Evolutionary conservation across 768 basidiomycete genomes (phyloP).

Genomic region (Hypsizygus marmoreus): DNA sequence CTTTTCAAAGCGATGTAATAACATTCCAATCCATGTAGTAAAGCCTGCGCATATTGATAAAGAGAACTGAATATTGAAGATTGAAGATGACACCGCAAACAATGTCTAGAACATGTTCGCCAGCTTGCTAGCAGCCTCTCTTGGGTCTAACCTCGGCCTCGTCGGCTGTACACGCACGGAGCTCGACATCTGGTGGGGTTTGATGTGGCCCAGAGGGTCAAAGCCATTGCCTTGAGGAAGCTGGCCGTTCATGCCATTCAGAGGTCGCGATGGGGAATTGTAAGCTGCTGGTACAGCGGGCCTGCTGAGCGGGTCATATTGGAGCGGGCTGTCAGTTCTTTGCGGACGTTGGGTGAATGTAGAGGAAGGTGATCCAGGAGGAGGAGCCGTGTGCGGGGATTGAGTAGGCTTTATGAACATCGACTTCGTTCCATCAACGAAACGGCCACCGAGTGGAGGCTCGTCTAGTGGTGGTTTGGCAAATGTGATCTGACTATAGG

Average conservation of each 20-base stretch:
- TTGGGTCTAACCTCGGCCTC: constrained; percentile 76
- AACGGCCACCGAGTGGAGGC: constrained; percentile 63
- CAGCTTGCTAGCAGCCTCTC: constrained; percentile 86
- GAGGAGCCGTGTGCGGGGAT: constrained; percentile 36
- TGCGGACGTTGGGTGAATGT: constrained; percentile 27
- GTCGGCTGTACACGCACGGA: constrained; percentile 76
- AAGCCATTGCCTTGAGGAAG: constrained; percentile 34
- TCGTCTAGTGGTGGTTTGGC: constrained; percentile 35
- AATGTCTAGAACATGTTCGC: constrained; percentile 79
- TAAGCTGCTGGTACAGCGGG: constrained; percentile 33
- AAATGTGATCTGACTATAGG: constrained; percentile 28
- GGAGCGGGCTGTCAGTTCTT: constrained; percentile 28
- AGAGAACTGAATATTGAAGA: too few relatives aligned
- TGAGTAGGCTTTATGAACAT: constrained; percentile 69
- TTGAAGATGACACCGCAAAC: too few relatives aligned
- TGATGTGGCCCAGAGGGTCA: constrained; percentile 67
- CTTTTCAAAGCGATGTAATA: not conserved
- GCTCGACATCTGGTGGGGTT: constrained; percentile 65
- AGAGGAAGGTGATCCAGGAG: constrained; percentile 36
- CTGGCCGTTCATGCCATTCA: constrained; percentile 24
- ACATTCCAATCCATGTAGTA: not conserved
- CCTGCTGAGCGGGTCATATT: constrained; percentile 33
- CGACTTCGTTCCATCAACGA: constrained; percentile 76
- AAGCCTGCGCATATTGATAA: not conserved
- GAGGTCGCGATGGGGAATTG: constrained; percentile 20